Evolutionary conservation across 2,329 filamentous ascomycete genomes (phyloP), one percentile per base, ranked within the genome.

Genomic region (Stenocarpella maydis): DNA sequence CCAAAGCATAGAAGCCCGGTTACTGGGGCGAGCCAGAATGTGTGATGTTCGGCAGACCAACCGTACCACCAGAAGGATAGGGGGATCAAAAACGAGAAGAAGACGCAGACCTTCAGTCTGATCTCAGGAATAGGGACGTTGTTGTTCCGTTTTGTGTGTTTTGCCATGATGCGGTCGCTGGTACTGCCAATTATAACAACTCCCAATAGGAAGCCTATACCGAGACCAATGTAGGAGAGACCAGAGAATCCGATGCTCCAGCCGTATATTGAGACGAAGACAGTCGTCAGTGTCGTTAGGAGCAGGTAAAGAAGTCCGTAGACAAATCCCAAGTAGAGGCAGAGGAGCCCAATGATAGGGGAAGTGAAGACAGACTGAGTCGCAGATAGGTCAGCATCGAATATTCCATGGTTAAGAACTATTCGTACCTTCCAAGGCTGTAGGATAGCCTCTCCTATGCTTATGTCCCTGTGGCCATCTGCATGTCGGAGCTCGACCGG

Each of bases 1-100:
- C 84, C 83, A 67, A 88, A 82, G 24, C 86, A 80, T 0, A 77
- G 74, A 9, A 82, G 84, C 7, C 86, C 87, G 47, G 88, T 82
- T 61, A 88, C 86, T 1, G 76, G 75, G 37, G 76, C 70, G 6
- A 77, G 77, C 76, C 75, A 77, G 67, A 77, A 76, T 10, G 73
- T 6, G 14, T 73, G 70, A 1, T 55, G 43, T 37, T 77, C 71
- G 3, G 71, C 73, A 1, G 72, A 71, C 71, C 74, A 75, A 14
- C 76, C 76, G 52, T 72, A 77, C 69, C 74, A 74, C 8, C 74
- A 72, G 12, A 77, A 69, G 1, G 84, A 83, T 14, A 82, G 73
- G 0, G 86, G 85, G 0, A 88, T 80, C 54, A 73, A 39, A n/a
- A 72, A 69, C 2, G 71, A 31, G 28, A 53, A 53, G 50, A 53